Evolutionary conservation across 768 basidiomycete species (phyloP).

Genomic region (Auricularia sp.): DNA sequence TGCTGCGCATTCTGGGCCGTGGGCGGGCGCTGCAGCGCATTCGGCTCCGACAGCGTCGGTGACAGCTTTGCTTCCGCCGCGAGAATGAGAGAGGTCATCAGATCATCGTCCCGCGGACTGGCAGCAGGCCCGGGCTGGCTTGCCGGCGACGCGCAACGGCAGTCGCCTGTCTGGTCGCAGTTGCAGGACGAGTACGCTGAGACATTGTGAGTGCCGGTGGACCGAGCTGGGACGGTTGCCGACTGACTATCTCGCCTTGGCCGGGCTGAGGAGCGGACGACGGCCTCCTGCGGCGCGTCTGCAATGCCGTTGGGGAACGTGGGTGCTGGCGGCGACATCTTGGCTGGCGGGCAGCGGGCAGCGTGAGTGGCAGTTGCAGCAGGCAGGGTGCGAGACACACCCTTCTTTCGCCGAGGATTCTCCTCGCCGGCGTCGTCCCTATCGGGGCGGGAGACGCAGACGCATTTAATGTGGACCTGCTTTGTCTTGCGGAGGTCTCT

Average conservation of each 20-base stretch:
- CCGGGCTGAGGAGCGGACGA: conserved; percentile 28
- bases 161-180: conserved; percentile 1
- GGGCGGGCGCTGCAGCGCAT: neutral
- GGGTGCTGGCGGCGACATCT: conserved; percentile 57
- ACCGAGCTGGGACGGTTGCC: conserved; percentile 6
- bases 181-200: neutral
- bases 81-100: conserved; percentile 58
- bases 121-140: conserved; percentile 38
- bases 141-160: conserved; percentile 36
- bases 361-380: conserved; percentile 31
- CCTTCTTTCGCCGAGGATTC: conserved; percentile 42
- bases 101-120: conserved; percentile 24
- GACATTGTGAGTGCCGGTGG: conserved; percentile 19
- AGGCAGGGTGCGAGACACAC: conserved; percentile 31
- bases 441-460: conserved; percentile 32
- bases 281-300: conserved; percentile 29
- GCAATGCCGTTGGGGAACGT: conserved; percentile 65
- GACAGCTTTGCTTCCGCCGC: conserved; percentile 46
- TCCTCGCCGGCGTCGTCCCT: conserved; percentile 9
- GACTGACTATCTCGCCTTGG: neutral
- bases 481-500: conserved; percentile 72
- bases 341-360: conserved; percentile 43
- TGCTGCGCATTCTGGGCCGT: neutral
- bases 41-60: neutral
- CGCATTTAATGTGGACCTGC: conserved; percentile 74